phyloP scores from a whole-genome alignment of 352 stramenopile species.

The Nothophytophthora sp. region DNA sequence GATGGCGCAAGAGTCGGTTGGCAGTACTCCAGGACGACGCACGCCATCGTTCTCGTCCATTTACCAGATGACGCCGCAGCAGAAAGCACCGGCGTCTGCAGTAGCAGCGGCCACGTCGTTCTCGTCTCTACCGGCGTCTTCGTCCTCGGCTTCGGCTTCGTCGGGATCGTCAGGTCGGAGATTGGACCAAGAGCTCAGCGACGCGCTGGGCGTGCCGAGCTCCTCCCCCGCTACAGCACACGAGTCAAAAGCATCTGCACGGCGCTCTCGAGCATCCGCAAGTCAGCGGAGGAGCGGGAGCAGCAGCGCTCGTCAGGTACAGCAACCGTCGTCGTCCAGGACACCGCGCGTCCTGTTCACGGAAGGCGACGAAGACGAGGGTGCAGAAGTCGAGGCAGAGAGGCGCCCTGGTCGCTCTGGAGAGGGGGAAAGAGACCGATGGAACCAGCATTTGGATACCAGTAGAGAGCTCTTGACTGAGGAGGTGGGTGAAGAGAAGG shows the following conservation, averaged over 20 bases:
- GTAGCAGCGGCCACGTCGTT: conserved; percentile 31
- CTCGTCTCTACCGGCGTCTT: conserved; percentile 10
- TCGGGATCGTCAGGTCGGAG: conserved; percentile 16
- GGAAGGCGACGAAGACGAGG: not conserved
- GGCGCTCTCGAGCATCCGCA: not conserved
- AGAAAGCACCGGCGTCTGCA: not conserved
- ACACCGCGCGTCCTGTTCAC: conserved; percentile 18
- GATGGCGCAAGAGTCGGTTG: no score
- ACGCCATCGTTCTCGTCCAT: conserved; percentile 1
- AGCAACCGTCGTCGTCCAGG: conserved; percentile 3
- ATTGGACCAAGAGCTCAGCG: conserved; percentile 58
- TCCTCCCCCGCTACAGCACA: not conserved
- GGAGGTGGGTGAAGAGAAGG: conserved; percentile 21
- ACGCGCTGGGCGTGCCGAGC: conserved; percentile 46
- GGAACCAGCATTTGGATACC: conserved; percentile 1
- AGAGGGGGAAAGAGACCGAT: not conserved
- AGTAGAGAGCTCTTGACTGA: conserved; percentile 11
- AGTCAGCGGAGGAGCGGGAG: not conserved
- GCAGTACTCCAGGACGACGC: no score
- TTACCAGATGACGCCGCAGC: conserved; percentile 18
- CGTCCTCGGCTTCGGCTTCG: conserved; percentile 12
- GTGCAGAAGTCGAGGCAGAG: not conserved
- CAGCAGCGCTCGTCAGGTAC: not conserved
- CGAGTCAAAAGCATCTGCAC: conserved; percentile 1
- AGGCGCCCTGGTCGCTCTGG: not conserved